Percentiles rank a stretch among this genome's conserved stretches.
These are phyloP conservation scores for Brassica balearica DNA, from an alignment of 441 rosid genomes.

Conservation along the genomic window DNA sequence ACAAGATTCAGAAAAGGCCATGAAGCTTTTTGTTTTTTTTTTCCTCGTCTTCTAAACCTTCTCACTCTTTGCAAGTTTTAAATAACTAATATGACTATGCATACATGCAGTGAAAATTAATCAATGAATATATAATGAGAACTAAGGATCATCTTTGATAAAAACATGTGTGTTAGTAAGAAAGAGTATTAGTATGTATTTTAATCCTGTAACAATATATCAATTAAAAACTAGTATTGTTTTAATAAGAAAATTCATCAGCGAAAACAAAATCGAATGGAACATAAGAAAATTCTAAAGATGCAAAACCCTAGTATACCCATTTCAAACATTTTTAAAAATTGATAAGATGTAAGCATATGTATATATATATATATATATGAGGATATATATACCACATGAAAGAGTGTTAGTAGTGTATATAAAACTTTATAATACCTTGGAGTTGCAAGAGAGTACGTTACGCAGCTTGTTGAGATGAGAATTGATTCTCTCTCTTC, in stretches of 20 bases:
- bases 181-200: too few species aligned
- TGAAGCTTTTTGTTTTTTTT: conserved; percentile 36
- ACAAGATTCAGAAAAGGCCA: conserved; percentile 37
- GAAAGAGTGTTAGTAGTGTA: conserved; percentile 1
- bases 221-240: not conserved
- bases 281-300: not conserved
- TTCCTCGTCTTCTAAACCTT: not conserved
- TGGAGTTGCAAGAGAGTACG: conserved; percentile 92
- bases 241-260: not conserved
- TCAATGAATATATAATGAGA: too few species aligned
- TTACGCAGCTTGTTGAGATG: conserved; percentile 90
- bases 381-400: not conserved
- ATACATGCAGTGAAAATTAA: not conserved
- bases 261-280: not conserved
- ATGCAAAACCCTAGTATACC: conserved; percentile 34
- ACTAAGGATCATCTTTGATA: too few species aligned
- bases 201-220: too few species aligned
- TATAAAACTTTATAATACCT: conserved; percentile 52
- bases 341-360: not conserved
- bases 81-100: conserved; percentile 9
- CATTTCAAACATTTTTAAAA: conserved; percentile 14
- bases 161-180: not conserved
- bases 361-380: not conserved
- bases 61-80: conserved; percentile 40
- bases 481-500: conserved; percentile 88